Conservation (phyloP, 768 basidiomycete species). For the Krasilnikovozyma curviuscula region DNA sequence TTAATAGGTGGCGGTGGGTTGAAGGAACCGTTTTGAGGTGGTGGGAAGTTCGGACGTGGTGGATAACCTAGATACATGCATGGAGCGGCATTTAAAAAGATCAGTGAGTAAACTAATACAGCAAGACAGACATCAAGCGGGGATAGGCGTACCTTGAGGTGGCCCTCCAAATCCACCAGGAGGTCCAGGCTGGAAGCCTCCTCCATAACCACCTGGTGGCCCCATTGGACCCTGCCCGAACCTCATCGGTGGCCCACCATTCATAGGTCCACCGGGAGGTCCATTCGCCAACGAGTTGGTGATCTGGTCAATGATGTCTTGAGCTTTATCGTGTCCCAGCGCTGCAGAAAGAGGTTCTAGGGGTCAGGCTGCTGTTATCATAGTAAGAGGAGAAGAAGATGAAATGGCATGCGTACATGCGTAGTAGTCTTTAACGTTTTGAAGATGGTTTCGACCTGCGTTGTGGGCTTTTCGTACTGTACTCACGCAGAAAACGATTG, state of each 20-base stretch:
- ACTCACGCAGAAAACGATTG: conserved; percentile 7
- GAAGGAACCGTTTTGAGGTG: not conserved
- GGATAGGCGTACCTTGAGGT: not conserved
- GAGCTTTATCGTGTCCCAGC: conserved; percentile 75
- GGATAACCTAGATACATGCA: not conserved
- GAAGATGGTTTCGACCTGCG: conserved; percentile 85
- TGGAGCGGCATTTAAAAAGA: not conserved
- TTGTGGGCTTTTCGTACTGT: conserved; percentile 95
- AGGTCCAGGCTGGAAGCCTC: not conserved
- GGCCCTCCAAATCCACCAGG: not conserved
- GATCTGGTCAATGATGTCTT: conserved; percentile 96
- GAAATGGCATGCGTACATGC: conserved; percentile 40
- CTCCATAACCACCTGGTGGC: not conserved
- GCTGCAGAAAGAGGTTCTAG: conserved; percentile 16
- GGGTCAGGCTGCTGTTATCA: not conserved
- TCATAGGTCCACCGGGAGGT: conserved; percentile 2
- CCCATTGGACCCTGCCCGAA: too few relatives aligned
- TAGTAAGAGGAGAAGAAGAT: not conserved
- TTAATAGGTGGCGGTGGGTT: too few relatives aligned
- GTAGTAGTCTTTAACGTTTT: conserved; percentile 94
- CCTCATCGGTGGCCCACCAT: conserved; percentile 5
- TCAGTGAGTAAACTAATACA: not conserved
- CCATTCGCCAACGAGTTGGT: conserved; percentile 54
- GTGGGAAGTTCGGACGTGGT: not conserved
- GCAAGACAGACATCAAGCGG: not conserved